Base-by-base conservation (phyloP, 2,329 filamentous ascomycete species). In the Exophiala aquamarina region DNA sequence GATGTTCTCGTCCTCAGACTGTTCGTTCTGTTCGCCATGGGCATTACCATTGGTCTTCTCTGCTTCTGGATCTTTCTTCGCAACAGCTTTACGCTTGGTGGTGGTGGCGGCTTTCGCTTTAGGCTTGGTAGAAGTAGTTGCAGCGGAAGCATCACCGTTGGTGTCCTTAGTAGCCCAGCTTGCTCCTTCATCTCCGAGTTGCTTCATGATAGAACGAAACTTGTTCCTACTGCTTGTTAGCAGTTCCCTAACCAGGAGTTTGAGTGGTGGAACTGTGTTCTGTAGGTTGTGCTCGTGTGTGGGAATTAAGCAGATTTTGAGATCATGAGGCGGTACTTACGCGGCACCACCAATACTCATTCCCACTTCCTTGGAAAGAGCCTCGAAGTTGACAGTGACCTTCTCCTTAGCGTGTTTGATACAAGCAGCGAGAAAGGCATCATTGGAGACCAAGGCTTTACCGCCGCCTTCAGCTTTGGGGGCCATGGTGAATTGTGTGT, bases 291-390 rank as follows among this genome's bases (percentile, higher is more conserved):
- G n/a, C n/a, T n/a, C n/a, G n/a, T n/a, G n/a, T n/a, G n/a, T n/a
- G n/a, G n/a, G n/a, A n/a, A n/a, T n/a, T n/a, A n/a, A n/a, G n/a
- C n/a, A n/a, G n/a, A n/a, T n/a, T n/a, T n/a, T n/a, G n/a, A n/a
- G n/a, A n/a, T n/a, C n/a, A n/a, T n/a, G n/a, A n/a, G n/a, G n/a
- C n/a, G n/a, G n/a, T n/a, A 54, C 57, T 58, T 55, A 59, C 57
- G 43, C 28, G 37, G 57, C 56, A 20, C 57, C 57, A 26, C 52
- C 54, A 31, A 14, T 32, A 31, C 56, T 58, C 56, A 60, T 57
- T 6, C 45, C 42, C 4, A 43, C 40, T 17, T 54, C 50, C 11
- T 28, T 26, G 13, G 54, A 47, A 17, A 58, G 31, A 8, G 36
- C 34, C 1, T 57, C 50, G 41, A 52, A 58, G 41, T 58, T 47